Conservation (phyloP, 2,329 filamentous ascomycete species). For the Penicillium palitans region DNA sequence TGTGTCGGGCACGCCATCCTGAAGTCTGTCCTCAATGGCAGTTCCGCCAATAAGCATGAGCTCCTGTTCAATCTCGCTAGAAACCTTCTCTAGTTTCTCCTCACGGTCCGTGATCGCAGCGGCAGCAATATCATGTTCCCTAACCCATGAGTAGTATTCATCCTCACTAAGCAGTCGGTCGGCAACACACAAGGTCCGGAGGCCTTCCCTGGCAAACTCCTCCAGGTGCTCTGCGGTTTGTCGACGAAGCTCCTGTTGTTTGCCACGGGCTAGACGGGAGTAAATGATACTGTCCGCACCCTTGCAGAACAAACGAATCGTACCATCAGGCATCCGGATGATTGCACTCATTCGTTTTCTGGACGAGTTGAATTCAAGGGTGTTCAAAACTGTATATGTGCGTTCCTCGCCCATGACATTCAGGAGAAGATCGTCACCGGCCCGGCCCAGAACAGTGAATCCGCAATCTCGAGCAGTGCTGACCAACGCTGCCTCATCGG, state of each 20-base stretch:
- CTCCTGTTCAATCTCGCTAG: slow-evolving; percentile 87
- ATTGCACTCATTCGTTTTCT: slow-evolving; percentile 98
- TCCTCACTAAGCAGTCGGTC: slow-evolving; percentile 76
- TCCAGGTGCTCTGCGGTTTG: slow-evolving; percentile 91
- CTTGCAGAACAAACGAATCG: slow-evolving; percentile 92
- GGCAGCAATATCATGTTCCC: slow-evolving; percentile 82
- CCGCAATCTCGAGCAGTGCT: slow-evolving; percentile 93
- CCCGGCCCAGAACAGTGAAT: slow-evolving; percentile 83
- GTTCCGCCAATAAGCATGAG: slow-evolving; percentile 87
- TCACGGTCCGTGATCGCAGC: slow-evolving; percentile 82
- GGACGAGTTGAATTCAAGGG: slow-evolving; percentile 94
- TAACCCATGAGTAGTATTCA: slow-evolving; percentile 82
- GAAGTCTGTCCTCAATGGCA: slow-evolving; percentile 93
- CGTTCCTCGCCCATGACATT: slow-evolving; percentile 85
- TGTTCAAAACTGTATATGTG: slow-evolving; percentile 86
- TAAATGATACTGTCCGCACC: slow-evolving; percentile 98
- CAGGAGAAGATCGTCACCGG: slow-evolving; percentile 76
- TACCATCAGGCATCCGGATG: slow-evolving; percentile 86
- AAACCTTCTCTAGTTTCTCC: slow-evolving; percentile 85
- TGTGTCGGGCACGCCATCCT: slow-evolving; percentile 95
- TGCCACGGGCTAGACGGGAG: slow-evolving; percentile 77
- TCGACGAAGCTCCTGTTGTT: slow-evolving; percentile 80
- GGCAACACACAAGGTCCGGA: slow-evolving; percentile 92
- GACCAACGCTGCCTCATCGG: slow-evolving; percentile 92
- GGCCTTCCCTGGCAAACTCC: slow-evolving; percentile 92